Base-by-base conservation (phyloP, 495 filamentous ascomycete species). In the Trichoderma asperelloides region DNA sequence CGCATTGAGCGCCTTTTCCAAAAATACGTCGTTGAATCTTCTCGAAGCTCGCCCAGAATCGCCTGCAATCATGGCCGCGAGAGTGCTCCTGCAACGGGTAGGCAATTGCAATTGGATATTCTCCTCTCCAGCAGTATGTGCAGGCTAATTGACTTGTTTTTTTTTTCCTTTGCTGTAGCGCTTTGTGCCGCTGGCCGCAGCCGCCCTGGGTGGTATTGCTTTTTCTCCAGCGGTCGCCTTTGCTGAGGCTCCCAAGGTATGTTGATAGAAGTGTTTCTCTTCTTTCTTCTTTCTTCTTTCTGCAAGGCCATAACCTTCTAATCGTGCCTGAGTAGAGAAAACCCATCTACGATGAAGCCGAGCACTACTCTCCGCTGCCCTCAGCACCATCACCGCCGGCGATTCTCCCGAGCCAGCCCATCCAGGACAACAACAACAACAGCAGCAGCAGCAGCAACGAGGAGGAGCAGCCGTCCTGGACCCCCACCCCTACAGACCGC, bases 401-500 rank as follows among this genome's bases (percentile, higher is more conserved):
- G 16, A 21, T 66, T 63, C 66, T 68, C 47, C 69, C 65, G 51
- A 66, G 75, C 67, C 71, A 77, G 69, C 70, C 74, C 74, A 63
- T 72, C 69, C 68, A 73, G 67, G 76, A 78, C 71, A 69, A 75
- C 68, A 43, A 75, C 63, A 45, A 71, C 25, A 66, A 78, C 71
- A 69, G 75, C 68, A 43, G 75, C 63, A 45, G 70, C 25, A 66
- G 70, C 69, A 69, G 75, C 63, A 74, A 68, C 67, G 69, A 70
- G 28, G 57, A 57, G 63, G 69, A 71, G 69, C 70, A 71, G 67
- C 70, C 74, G 69, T 72, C 79, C 21, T 79, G 81, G 68, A 80
- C 82, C 65, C 90, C 91, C 18, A 92, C 94, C 15, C 94, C 91
- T 18, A 97, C 95, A 64, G 94, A 96, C 75, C 89, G 93, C 67